phyloP scores from a whole-genome alignment of 441 rosid genomes.

The Macaranga tanarius region DNA sequence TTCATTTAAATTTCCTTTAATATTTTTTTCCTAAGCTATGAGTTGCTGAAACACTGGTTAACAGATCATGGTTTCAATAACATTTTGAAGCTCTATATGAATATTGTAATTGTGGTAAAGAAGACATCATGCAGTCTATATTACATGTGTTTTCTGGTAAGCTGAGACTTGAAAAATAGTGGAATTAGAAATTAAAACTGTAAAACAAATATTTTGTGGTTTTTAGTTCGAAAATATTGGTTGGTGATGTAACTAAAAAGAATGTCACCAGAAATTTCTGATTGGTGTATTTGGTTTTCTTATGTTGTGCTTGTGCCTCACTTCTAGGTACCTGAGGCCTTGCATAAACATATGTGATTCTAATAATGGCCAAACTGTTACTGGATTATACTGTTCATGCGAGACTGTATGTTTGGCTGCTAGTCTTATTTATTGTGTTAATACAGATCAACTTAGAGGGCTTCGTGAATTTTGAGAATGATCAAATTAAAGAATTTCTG shows the following conservation, averaged over 20 bases:
- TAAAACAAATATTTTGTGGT: background rate
- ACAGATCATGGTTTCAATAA: background rate
- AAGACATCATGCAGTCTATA: background rate
- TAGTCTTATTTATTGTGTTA: background rate
- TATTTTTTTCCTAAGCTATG: background rate
- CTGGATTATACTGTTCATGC: background rate
- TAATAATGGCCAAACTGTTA: background rate
- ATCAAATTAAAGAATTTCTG: background rate
- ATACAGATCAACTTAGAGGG: background rate
- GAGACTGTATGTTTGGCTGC: background rate
- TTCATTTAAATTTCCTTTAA: background rate
- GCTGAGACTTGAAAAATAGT: background rate
- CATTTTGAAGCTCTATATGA: background rate
- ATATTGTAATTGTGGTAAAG: background rate
- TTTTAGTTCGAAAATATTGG: background rate
- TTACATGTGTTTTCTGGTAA: background rate
- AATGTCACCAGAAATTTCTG: background rate
- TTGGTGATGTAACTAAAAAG: background rate
- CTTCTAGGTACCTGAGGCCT: too few relatives aligned
- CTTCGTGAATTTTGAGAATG: conserved; percentile 8
- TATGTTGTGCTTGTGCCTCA: background rate
- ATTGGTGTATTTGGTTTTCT: background rate
- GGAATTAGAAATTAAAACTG: background rate
- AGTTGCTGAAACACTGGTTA: background rate
- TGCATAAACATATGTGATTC: background rate